Evolutionary conservation across 176 grass and related monocot genomes (phyloP).

Genomic region (Luzula sylvatica): DNA sequence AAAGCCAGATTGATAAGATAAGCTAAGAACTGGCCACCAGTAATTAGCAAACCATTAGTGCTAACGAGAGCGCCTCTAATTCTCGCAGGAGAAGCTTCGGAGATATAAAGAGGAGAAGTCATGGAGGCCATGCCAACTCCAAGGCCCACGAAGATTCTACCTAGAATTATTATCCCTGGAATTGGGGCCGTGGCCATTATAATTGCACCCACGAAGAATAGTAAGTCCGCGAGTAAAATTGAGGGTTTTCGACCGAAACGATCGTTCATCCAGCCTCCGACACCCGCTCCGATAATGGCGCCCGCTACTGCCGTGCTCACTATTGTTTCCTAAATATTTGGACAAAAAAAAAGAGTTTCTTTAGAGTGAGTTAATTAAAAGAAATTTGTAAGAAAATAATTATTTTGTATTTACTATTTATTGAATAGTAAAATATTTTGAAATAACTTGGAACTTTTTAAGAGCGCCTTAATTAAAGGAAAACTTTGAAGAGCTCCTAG

Average conservation of each 20-base stretch:
- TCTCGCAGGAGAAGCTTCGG: slow-evolving; percentile 87
- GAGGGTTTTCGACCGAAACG: slow-evolving; percentile 72
- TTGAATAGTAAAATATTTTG: too few species aligned
- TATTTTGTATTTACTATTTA: background rate
- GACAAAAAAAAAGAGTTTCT: background rate
- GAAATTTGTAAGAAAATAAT: background rate
- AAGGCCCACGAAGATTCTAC: slow-evolving; percentile 86
- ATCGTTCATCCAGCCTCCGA: slow-evolving; percentile 97
- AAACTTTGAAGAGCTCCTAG: too few species aligned
- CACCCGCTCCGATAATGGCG: slow-evolving; percentile 77
- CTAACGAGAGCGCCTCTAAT: slow-evolving; percentile 90
- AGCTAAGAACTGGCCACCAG: slow-evolving; percentile 84
- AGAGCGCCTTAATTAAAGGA: background rate
- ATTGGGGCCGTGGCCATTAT: slow-evolving; percentile 67
- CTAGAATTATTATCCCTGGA: slow-evolving; percentile 63
- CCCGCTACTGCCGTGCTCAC: slow-evolving; percentile 97
- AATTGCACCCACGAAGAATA: slow-evolving; percentile 62
- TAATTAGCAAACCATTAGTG: slow-evolving; percentile 85
- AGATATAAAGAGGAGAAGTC: slow-evolving; percentile 95
- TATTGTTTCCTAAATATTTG: slow-evolving; percentile 63
- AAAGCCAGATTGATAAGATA: slow-evolving; percentile 98
- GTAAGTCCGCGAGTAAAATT: slow-evolving; percentile 59
- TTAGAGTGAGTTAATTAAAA: background rate
- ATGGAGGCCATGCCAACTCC: slow-evolving; percentile 97
- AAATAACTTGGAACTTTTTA: too few species aligned